Base-by-base conservation (phyloP, 78 protist genomes). In the Trichosphaerium sp. region DNA sequence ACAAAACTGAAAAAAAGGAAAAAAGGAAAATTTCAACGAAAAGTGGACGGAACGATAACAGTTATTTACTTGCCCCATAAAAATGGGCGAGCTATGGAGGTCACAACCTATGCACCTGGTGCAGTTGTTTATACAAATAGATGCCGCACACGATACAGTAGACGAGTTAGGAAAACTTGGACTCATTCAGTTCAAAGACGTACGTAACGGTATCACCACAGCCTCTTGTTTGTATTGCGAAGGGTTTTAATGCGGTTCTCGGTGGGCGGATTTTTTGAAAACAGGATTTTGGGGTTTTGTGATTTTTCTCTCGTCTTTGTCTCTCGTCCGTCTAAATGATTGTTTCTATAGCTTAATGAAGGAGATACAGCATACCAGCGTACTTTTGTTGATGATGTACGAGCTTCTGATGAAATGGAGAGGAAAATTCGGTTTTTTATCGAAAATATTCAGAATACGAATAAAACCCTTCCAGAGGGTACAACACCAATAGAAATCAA, bases 351-450 rank as follows among this genome's bases (percentile, higher is more conserved):
- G 84, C 55, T 85, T 44, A 91, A 91, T 38, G 75, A 62, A 38
- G 69, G 69, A 57, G 83, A 85, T 11, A 75, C 63, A 31, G 60
- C 87, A 12, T 91, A 88, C 66, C 91, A 88, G 71, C 66, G 93
- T 39, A 72, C 62, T 58, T 91, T 80, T 44, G 96, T 88, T 4
- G 57, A 75, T 49, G 92, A 91, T 14, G 88, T 91, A 18, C 78
- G 83, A 54, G 65, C 86, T 23, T 87, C 91, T 59, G 93, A 91
- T 26, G 93, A 91, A 40, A 83, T 88, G 90, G 92, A 88, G 44
- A 79, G 92, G 37, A 82, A 78, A 47, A n/a, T 91, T 32, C 85
- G 78, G 58, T 83, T 47, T 59, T 71, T 80, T 51, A 49, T 65
- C 38, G 85, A 79, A 25, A 73, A 70, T 42, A 60, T 67, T n/a